These are phyloP conservation scores for Kingdonia uniflora DNA, from an alignment of 164 flowering plant species.

Conservation along the genomic window DNA sequence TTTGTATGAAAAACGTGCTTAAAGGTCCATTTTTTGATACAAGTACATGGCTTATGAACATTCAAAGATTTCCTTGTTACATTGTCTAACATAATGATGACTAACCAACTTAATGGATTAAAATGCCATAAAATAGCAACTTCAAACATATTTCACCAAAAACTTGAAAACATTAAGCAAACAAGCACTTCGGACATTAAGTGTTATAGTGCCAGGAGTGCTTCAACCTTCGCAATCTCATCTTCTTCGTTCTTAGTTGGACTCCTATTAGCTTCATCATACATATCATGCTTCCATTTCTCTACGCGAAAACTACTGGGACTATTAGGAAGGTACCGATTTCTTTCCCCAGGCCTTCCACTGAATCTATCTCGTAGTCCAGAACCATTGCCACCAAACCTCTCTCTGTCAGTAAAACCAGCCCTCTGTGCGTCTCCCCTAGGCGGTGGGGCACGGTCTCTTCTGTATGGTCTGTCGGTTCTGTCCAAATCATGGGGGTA, in stretches of 20 bases:
- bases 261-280: conserved; percentile 60
- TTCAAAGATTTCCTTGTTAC: too few species aligned
- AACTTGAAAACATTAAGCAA: too few species aligned
- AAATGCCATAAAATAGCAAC: too few species aligned
- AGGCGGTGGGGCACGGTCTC: conserved; percentile 21
- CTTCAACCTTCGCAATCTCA: conserved; percentile 86
- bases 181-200: too few species aligned
- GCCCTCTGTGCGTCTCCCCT: conserved; percentile 26
- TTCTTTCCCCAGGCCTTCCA: conserved; percentile 34
- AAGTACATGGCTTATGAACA: too few species aligned
- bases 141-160: too few species aligned
- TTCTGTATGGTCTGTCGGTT: conserved; percentile 25
- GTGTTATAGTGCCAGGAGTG: conserved; percentile 47
- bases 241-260: conserved; percentile 83
- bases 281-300: conserved; percentile 96
- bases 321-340: conserved; percentile 22
- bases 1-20: too few species aligned
- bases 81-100: too few species aligned
- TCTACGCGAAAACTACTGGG: conserved; percentile 34
- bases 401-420: conserved; percentile 31
- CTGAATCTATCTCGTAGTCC: conserved; percentile 43
- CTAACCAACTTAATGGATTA: too few species aligned
- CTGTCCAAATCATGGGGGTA: conserved; percentile 23
- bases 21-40: too few species aligned
- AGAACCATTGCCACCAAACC: conserved; percentile 27